phyloP scores from a whole-genome alignment of 2,329 filamentous ascomycete genomes.

The Fonsecaea erecta region DNA sequence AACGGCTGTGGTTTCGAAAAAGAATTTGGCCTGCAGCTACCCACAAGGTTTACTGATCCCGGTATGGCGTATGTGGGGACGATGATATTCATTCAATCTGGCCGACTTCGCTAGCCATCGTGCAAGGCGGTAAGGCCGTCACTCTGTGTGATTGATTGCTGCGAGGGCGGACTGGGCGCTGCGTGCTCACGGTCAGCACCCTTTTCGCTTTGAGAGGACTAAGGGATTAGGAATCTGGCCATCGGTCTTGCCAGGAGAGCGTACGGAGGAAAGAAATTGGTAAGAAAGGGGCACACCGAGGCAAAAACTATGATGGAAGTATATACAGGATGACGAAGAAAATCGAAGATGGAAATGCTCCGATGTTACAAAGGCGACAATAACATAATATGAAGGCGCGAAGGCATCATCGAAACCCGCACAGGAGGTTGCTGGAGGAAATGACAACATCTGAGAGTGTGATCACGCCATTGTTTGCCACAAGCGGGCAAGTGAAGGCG shows the following conservation, averaged over 20 bases:
- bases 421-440: background rate
- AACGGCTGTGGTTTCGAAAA: constrained; percentile 1
- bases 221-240: background rate
- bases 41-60: constrained; percentile 20
- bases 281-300: background rate
- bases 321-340: constrained; percentile 5
- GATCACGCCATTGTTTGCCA: constrained; percentile 35
- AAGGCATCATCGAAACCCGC: constrained; percentile 6
- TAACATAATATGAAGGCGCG: constrained; percentile 8
- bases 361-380: background rate
- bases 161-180: background rate
- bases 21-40: constrained; percentile 13
- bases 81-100: constrained; percentile 7
- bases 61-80: constrained; percentile 35
- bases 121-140: constrained; percentile 19
- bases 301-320: background rate
- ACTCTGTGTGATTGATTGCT: constrained; percentile 8
- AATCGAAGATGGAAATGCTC: constrained; percentile 1
- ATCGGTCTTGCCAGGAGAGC: background rate
- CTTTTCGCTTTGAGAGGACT: too few species aligned
- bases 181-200: background rate
- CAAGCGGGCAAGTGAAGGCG: constrained; percentile 26
- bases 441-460: constrained; percentile 29
- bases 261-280: background rate
- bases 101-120: background rate